Evolutionary conservation across 805 yeast species (phyloP).

Genomic region (Candida multigemmis): DNA sequence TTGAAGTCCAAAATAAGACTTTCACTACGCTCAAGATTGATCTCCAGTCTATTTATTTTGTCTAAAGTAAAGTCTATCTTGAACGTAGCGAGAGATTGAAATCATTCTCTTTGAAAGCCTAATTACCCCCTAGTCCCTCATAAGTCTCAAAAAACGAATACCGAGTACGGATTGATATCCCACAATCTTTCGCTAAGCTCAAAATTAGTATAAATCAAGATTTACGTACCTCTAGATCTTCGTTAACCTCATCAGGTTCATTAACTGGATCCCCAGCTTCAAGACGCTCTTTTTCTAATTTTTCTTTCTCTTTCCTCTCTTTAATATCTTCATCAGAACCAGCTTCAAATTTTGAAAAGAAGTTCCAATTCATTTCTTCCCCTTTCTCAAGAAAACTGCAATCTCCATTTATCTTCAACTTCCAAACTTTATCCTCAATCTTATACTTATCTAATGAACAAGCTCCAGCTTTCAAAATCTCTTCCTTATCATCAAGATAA

Average conservation of each 20-base stretch:
- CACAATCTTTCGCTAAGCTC: too few relatives aligned
- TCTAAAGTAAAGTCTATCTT: too few relatives aligned
- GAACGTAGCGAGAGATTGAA: too few relatives aligned
- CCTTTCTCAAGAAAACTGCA: constrained; percentile 65
- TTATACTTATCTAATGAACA: constrained; percentile 70
- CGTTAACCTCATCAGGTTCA: constrained; percentile 38
- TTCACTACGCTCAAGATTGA: too few relatives aligned
- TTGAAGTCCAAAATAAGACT: too few relatives aligned
- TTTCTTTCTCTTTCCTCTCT: constrained; percentile 25
- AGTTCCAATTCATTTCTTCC: constrained; percentile 93
- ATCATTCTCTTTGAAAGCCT: too few relatives aligned
- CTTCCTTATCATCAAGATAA: constrained; percentile 32
- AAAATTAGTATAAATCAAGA: constrained; percentile 4
- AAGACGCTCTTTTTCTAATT: constrained; percentile 2
- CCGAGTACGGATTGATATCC: too few relatives aligned
- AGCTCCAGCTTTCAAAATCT: constrained; percentile 60
- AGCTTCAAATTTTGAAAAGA: constrained; percentile 68
- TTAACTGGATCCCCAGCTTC: constrained; percentile 19
- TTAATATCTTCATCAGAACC: constrained; percentile 83
- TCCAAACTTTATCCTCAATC: constrained; percentile 39
- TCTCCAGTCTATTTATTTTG: too few relatives aligned
- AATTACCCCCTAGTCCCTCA: too few relatives aligned
- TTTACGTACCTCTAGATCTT: constrained; percentile 14
- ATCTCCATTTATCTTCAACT: constrained; percentile 58
- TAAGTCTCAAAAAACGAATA: too few relatives aligned